A percentile compares a stretch with the other conserved stretches of the same genome.
These are phyloP conservation scores for Globisporangium viniferum DNA, from an alignment of 352 stramenopile species.

Conservation along the genomic window DNA sequence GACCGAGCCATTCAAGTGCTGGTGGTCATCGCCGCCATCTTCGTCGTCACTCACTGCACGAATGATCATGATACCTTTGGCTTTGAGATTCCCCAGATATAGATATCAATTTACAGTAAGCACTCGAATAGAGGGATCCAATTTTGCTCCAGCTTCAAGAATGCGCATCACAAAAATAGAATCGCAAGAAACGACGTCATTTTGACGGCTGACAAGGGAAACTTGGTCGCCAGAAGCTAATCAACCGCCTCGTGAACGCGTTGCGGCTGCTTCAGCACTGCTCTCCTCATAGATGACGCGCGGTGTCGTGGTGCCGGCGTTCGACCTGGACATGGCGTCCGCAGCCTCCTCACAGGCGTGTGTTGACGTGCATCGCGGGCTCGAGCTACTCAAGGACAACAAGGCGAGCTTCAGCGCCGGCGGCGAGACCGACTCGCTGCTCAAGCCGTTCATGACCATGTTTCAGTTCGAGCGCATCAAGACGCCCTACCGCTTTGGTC, in stretches of 20 bases:
- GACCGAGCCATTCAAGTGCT: not conserved
- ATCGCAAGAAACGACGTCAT: not conserved
- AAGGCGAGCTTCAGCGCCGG: slow-evolving; percentile 23
- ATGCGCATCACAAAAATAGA: not conserved
- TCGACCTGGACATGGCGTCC: slow-evolving; percentile 35
- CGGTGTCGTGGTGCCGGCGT: slow-evolving; percentile 6
- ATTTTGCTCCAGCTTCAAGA: not conserved
- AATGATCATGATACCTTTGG: slow-evolving; percentile 60
- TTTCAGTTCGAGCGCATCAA: slow-evolving; percentile 74
- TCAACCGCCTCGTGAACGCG: not conserved
- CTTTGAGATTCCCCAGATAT: not conserved
- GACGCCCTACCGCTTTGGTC: slow-evolving; percentile 30
- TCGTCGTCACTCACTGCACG: slow-evolving; percentile 59
- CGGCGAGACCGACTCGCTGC: slow-evolving; percentile 27
- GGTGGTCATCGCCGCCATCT: slow-evolving; percentile 29
- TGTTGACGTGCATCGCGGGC: slow-evolving; percentile 23
- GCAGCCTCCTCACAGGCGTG: slow-evolving; percentile 13
- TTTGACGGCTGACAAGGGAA: slow-evolving; percentile 1
- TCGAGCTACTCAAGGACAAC: slow-evolving; percentile 32
- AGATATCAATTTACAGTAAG: not conserved
- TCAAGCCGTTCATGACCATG: slow-evolving; percentile 48
- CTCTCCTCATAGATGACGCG: not conserved
- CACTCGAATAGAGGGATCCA: not conserved
- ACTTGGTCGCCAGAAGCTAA: not conserved
- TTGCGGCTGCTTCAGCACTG: not conserved